Conservation (phyloP, 441 rosid species). For the Kokia cookei region DNA sequence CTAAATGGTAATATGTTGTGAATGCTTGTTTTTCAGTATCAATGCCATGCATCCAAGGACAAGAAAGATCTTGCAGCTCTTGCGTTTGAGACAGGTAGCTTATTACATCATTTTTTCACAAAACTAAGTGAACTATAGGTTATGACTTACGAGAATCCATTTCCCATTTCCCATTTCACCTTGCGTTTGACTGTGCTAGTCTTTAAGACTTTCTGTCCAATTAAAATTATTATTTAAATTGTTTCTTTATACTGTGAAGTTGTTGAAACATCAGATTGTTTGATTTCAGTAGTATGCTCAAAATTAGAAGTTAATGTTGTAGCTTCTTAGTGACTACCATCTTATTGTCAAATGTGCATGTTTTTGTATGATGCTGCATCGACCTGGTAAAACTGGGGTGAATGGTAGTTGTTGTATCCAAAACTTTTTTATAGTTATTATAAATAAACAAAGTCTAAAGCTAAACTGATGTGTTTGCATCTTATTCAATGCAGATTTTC, state of each 20-base stretch:
- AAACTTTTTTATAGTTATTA: neutral
- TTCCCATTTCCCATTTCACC: neutral
- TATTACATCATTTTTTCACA: neutral
- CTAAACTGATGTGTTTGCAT: neutral
- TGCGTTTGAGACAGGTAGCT: conserved; percentile 71
- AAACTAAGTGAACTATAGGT: neutral
- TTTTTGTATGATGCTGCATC: neutral
- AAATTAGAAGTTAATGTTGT: neutral
- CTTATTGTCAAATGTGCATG: neutral
- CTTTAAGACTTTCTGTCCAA: neutral
- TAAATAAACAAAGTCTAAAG: too few relatives aligned
- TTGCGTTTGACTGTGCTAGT: neutral
- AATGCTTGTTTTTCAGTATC: conserved; percentile 34
- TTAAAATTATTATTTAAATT: neutral
- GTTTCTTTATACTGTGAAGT: neutral
- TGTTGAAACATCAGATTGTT: neutral
- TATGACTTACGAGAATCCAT: neutral
- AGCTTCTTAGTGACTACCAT: neutral
- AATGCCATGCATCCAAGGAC: conserved; percentile 78
- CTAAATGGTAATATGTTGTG: neutral
- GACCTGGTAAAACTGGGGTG: too few relatives aligned
- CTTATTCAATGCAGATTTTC: conserved; percentile 32
- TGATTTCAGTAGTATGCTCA: neutral
- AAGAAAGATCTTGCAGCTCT: conserved; percentile 62
- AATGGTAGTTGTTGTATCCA: neutral